Conservation (phyloP, 495 filamentous ascomycete genomes). For the Mytilinidion resinicola region DNA sequence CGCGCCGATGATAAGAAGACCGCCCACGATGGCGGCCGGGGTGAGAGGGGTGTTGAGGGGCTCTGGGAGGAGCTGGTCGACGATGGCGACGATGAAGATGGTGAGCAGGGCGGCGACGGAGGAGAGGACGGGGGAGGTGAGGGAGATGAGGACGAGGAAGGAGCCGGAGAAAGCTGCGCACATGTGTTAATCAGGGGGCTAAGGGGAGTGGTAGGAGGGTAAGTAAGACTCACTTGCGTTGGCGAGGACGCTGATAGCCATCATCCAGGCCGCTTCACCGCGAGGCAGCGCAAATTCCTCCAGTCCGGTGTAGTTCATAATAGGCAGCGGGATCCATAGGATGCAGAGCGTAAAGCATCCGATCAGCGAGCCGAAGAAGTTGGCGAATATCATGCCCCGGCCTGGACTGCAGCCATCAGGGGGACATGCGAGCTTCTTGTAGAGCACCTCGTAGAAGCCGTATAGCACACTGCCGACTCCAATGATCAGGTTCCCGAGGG, state of each 20-base stretch:
- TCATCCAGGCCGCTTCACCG: constrained; percentile 68
- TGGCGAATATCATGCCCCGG: constrained; percentile 86
- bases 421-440: constrained; percentile 86
- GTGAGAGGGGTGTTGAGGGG: constrained; percentile 62
- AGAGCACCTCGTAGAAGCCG: constrained; percentile 93
- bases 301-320: constrained; percentile 68
- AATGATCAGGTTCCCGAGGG: constrained; percentile 85
- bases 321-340: constrained; percentile 85
- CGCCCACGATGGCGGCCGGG: constrained; percentile 69
- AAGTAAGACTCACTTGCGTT: constrained; percentile 61
- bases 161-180: constrained; percentile 71
- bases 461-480: constrained; percentile 90
- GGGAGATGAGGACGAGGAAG: constrained; percentile 83
- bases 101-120: constrained; percentile 89
- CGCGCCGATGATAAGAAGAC: constrained; percentile 75
- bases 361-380: constrained; percentile 80
- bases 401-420: constrained; percentile 77
- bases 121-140: constrained; percentile 87
- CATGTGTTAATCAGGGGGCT: neutral
- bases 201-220: neutral
- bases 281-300: constrained; percentile 78
- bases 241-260: constrained; percentile 70
- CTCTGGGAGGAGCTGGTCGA: constrained; percentile 72
- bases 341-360: constrained; percentile 77
- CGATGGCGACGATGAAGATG: constrained; percentile 90